These are phyloP conservation scores for Nepenthes mirabilis DNA, from an alignment of 148 eudicot species.

Conservation along the genomic window DNA sequence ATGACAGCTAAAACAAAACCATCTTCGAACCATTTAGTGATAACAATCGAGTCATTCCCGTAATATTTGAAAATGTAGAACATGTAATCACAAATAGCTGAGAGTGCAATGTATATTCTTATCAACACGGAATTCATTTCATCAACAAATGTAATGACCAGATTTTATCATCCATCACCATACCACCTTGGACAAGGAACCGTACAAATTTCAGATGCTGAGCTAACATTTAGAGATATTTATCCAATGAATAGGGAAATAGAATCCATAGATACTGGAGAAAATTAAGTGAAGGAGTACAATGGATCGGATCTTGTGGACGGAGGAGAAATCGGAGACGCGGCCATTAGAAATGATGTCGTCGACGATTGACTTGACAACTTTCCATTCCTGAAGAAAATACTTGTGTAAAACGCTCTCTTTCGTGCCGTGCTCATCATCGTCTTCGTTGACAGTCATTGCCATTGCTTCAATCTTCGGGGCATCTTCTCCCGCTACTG, in stretches of 20 bases:
- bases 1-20: too few species aligned
- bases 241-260: background rate
- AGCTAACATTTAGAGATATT: too few species aligned
- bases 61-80: too few species aligned
- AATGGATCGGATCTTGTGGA: slow-evolving; percentile 66
- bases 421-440: slow-evolving; percentile 57
- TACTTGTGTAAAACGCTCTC: slow-evolving; percentile 53
- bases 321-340: slow-evolving; percentile 55
- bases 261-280: background rate
- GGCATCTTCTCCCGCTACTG: background rate
- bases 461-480: slow-evolving; percentile 5
- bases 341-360: slow-evolving; percentile 50
- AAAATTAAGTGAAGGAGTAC: slow-evolving; percentile 20
- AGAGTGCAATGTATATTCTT: too few species aligned
- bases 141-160: too few species aligned
- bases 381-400: slow-evolving; percentile 75
- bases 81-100: too few species aligned
- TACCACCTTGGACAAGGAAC: too few species aligned
- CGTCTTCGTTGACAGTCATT: slow-evolving; percentile 19
- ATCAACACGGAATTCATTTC: too few species aligned
- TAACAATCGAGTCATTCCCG: too few species aligned
- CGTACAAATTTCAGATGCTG: too few species aligned
- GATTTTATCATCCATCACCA: too few species aligned
- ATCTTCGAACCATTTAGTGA: too few species aligned
- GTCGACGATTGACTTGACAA: slow-evolving; percentile 63